phyloP scores from a whole-genome alignment of 225 moss, liverwort and hornwort genomes.

The Antitrichia curtipendula region DNA sequence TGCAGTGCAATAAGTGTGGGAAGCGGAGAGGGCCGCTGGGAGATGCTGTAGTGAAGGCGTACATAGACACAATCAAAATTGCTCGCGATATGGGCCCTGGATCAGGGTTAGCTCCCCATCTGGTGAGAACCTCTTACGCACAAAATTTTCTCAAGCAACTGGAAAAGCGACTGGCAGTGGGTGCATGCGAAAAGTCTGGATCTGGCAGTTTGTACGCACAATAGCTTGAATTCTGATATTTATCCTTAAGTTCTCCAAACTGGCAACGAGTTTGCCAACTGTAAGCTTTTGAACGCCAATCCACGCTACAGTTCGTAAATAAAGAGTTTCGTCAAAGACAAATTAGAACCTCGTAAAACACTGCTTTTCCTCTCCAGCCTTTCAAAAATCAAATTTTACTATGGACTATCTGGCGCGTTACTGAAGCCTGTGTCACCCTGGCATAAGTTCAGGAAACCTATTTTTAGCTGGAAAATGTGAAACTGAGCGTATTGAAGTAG shows the following conservation, averaged over 20 bases:
- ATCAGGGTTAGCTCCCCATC: constrained; percentile 50
- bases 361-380: neutral
- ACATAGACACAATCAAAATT: constrained; percentile 91
- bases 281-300: neutral
- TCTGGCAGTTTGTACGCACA: neutral
- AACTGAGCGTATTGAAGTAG: neutral
- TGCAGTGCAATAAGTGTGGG: constrained; percentile 97
- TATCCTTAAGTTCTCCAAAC: neutral
- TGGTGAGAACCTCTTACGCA: constrained; percentile 39
- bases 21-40: constrained; percentile 90
- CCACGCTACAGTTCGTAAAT: neutral
- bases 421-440: neutral
- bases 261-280: neutral
- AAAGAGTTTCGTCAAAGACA: too few species aligned
- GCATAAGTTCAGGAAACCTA: neutral
- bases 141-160: neutral
- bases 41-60: constrained; percentile 96
- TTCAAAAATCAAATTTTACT: neutral
- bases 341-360: neutral
- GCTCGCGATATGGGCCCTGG: constrained; percentile 67
- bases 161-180: neutral
- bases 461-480: neutral
- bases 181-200: neutral
- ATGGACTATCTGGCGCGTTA: neutral
- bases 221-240: neutral